These are phyloP conservation scores for Myxozyma nipponensis DNA, from an alignment of 805 yeast species.

Conservation along the genomic window DNA sequence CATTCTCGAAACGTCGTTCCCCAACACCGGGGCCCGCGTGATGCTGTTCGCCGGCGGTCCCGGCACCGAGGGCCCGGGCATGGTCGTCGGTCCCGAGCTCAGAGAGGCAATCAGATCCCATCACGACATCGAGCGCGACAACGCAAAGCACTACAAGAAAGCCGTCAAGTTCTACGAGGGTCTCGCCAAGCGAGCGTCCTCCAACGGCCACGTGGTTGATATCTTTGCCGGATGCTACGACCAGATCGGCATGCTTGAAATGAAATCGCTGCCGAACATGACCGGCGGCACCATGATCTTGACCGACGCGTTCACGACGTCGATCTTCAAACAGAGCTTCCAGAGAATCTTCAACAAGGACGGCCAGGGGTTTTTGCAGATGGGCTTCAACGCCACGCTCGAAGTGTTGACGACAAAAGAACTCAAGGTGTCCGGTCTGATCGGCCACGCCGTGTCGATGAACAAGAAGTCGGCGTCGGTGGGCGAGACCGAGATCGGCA, in stretches of 20 bases:
- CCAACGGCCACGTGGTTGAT: constrained; percentile 76
- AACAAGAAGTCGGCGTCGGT: constrained; percentile 65
- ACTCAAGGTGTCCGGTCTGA: constrained; percentile 83
- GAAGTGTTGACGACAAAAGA: constrained; percentile 85
- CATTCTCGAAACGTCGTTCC: constrained; percentile 74
- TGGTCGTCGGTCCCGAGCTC: constrained; percentile 84
- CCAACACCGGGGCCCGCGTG: constrained; percentile 83
- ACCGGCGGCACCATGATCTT: constrained; percentile 89
- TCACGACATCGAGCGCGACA: constrained; percentile 89
- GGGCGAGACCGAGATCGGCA: constrained; percentile 89
- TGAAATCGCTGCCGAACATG: constrained; percentile 77
- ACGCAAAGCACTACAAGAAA: constrained; percentile 80
- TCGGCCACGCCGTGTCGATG: constrained; percentile 85
- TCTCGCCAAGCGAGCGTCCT: constrained; percentile 66
- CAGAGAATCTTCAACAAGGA: constrained; percentile 84
- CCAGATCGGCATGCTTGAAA: constrained; percentile 91
- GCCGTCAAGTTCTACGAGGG: constrained; percentile 78
- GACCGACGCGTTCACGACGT: constrained; percentile 90
- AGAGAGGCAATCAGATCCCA: constrained; percentile 97
- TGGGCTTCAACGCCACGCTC: constrained; percentile 86
- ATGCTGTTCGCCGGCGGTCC: constrained; percentile 93
- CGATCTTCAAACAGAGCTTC: constrained; percentile 89
- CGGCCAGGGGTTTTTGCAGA: constrained; percentile 75
- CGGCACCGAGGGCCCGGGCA: constrained; percentile 90
- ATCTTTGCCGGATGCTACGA: constrained; percentile 94